Conservation (phyloP, 192 early-diverging fungal species). For the Obelidium mucronatum region DNA sequence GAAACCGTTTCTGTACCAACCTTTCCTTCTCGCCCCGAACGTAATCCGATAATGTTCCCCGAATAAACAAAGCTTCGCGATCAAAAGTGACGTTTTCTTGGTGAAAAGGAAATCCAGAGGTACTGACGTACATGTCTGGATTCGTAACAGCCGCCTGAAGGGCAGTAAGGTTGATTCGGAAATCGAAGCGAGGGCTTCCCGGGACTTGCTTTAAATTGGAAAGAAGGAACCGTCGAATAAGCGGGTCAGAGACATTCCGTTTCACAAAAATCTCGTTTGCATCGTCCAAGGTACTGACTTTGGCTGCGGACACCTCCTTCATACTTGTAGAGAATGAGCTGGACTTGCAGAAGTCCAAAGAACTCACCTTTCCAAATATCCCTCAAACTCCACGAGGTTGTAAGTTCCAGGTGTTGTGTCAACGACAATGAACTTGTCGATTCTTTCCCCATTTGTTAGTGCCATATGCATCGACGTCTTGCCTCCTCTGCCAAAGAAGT, state of each 20-base stretch:
- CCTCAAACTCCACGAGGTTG: neutral
- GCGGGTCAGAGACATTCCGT: constrained; percentile 36
- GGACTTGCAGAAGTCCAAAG: too few species aligned
- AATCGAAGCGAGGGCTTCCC: constrained; percentile 60
- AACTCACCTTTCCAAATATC: too few species aligned
- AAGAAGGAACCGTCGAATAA: constrained; percentile 73
- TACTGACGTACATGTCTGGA: constrained; percentile 6
- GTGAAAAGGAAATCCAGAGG: constrained; percentile 23
- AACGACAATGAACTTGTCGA: constrained; percentile 53
- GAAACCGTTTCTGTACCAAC: constrained; percentile 73
- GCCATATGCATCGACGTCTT: constrained; percentile 54
- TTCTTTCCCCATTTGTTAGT: constrained; percentile 12
- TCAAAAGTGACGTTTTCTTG: constrained; percentile 49
- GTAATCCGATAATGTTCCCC: constrained; percentile 74
- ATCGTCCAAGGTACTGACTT: constrained; percentile 27
- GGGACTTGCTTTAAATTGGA: constrained; percentile 82
- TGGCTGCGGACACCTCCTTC: constrained; percentile 38
- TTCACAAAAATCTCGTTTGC: constrained; percentile 47
- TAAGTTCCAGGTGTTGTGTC: constrained; percentile 50
- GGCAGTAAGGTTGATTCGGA: constrained; percentile 75
- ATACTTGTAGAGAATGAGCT: constrained; percentile 21
- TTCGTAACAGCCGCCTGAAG: constrained; percentile 49
- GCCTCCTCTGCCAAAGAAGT: constrained; percentile 38
- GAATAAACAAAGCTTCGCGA: constrained; percentile 80
- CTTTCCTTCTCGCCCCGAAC: constrained; percentile 60